A percentile compares a stretch with the other conserved stretches of the same genome.
These are phyloP conservation scores for Leucosporidium scottii DNA, from an alignment of 768 basidiomycete species.

Conservation along the genomic window DNA sequence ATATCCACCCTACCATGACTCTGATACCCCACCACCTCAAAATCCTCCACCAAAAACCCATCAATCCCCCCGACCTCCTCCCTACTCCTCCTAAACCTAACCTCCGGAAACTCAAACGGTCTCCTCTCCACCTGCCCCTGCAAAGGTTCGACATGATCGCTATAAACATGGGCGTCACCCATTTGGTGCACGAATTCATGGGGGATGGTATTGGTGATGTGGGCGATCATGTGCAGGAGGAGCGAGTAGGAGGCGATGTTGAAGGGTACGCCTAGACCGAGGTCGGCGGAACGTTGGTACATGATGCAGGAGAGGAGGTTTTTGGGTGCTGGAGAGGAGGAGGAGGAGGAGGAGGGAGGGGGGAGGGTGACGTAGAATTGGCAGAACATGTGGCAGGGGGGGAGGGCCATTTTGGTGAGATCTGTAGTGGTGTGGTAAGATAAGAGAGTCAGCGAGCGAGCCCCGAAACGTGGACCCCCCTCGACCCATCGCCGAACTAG, in stretches of 20 bases:
- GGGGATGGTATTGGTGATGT: constrained; percentile 73
- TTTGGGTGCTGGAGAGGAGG: constrained; percentile 41
- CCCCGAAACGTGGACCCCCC: too few relatives aligned
- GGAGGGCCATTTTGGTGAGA: constrained; percentile 88
- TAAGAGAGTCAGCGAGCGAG: neutral
- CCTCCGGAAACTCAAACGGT: constrained; percentile 70
- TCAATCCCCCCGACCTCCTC: constrained; percentile 52
- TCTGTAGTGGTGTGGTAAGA: constrained; percentile 58
- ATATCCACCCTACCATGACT: constrained; percentile 77
- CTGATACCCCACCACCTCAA: constrained; percentile 78
- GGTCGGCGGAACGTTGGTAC: constrained; percentile 95
- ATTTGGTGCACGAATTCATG: constrained; percentile 91
- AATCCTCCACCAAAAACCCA: constrained; percentile 69
- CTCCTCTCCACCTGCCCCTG: constrained; percentile 67
- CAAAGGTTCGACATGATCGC: constrained; percentile 83
- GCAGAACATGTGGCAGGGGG: constrained; percentile 97
- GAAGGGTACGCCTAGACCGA: constrained; percentile 95
- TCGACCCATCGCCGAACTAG: neutral
- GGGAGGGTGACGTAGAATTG: constrained; percentile 97
- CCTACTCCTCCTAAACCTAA: constrained; percentile 63
- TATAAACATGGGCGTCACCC: constrained; percentile 94
- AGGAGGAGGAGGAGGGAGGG: constrained; percentile 44
- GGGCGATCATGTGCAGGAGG: constrained; percentile 96
- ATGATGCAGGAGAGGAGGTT: constrained; percentile 84
- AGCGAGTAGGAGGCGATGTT: constrained; percentile 98